phyloP scores from a whole-genome alignment of 768 basidiomycete species.

The Suillus spraguei region DNA sequence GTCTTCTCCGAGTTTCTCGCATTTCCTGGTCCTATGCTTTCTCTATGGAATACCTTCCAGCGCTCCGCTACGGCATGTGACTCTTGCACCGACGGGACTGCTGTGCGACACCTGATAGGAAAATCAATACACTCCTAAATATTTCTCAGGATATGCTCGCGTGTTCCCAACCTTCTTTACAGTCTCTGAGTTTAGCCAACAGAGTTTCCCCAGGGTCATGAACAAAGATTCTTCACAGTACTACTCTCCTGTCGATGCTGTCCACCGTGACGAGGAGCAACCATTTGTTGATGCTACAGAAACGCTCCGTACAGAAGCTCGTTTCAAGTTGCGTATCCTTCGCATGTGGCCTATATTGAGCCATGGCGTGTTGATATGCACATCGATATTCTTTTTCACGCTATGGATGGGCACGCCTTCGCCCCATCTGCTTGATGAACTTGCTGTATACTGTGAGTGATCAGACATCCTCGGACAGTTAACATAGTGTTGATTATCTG shows the following conservation, averaged over 20 bases:
- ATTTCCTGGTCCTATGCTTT: too few relatives aligned
- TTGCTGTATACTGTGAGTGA: conserved; percentile 6
- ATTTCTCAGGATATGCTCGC: neutral
- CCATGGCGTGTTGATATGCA: conserved; percentile 1
- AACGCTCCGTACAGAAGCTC: neutral
- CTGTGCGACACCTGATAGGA: too few relatives aligned
- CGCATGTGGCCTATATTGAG: conserved; percentile 6
- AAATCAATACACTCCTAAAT: neutral
- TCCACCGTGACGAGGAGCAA: neutral
- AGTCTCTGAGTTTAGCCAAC: neutral
- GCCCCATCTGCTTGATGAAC: neutral
- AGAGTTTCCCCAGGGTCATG: neutral
- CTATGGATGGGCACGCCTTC: conserved; percentile 12
- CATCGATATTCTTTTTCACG: conserved; percentile 12
- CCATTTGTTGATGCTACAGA: neutral
- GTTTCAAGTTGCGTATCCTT: neutral
- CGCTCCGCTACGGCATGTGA: too few relatives aligned
- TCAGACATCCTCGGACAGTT: neutral
- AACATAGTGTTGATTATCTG: neutral
- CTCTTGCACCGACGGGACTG: too few relatives aligned
- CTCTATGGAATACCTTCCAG: too few relatives aligned
- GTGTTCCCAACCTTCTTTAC: neutral
- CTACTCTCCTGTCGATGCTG: neutral
- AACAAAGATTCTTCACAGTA: conserved; percentile 3
- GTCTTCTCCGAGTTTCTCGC: too few relatives aligned